phyloP scores from a whole-genome alignment of 2,329 filamentous ascomycete genomes.

The Sporothrix globosa region DNA sequence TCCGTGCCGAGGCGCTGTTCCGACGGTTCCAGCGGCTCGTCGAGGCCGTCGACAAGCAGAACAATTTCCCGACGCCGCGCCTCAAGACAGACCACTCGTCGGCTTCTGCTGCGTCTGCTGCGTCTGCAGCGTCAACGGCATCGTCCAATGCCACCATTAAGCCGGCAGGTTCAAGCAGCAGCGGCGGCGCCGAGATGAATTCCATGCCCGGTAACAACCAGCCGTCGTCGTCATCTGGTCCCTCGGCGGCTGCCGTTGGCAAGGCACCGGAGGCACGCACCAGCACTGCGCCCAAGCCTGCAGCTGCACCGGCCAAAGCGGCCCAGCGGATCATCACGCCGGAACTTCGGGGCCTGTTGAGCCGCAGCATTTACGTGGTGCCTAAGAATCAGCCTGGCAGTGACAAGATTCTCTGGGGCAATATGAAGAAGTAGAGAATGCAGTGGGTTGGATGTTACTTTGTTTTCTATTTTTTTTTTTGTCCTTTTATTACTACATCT shows the following conservation, averaged over 20 bases:
- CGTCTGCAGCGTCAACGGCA: neutral
- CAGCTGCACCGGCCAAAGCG: neutral
- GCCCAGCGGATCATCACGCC: conserved; percentile 57
- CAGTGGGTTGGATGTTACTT: neutral
- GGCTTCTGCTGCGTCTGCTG: neutral
- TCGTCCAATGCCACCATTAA: neutral
- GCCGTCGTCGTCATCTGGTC: neutral
- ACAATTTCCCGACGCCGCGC: conserved; percentile 71
- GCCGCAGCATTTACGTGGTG: conserved; percentile 49
- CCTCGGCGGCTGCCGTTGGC: conserved; percentile 29
- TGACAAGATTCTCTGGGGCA: conserved; percentile 34
- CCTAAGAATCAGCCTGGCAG: conserved; percentile 30
- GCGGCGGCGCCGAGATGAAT: conserved; percentile 25
- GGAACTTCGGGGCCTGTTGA: conserved; percentile 59
- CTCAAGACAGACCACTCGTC: conserved; percentile 7
- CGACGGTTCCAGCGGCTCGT: conserved; percentile 84
- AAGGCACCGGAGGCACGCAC: conserved; percentile 28
- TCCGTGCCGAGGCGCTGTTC: conserved; percentile 87
- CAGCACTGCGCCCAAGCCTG: conserved; percentile 15
- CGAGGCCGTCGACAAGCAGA: conserved; percentile 89
- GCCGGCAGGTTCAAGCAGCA: conserved; percentile 11
- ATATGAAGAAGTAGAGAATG: conserved; percentile 20
- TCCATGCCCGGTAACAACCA: conserved; percentile 28
- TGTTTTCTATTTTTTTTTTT: neutral
- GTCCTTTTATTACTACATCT: neutral